Conservation (phyloP, 75 land plant genomes). For the Picea glauca region DNA sequence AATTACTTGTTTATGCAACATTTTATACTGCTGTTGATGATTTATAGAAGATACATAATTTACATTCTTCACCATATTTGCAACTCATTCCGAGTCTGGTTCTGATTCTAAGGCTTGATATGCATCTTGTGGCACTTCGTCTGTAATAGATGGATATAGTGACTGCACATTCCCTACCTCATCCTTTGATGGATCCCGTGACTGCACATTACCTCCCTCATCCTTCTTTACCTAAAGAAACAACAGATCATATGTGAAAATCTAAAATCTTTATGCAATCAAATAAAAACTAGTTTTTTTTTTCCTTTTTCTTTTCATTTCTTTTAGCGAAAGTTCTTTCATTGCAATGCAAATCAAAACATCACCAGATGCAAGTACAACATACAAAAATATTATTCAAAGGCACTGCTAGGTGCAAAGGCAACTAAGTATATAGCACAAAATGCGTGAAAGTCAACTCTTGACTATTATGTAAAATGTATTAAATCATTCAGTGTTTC, state of each 20-base stretch:
- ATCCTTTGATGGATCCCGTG: background rate
- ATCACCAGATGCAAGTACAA: background rate
- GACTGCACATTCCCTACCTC: background rate
- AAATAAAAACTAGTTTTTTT: background rate
- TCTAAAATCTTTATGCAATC: background rate
- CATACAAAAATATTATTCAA: background rate
- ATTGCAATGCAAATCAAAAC: background rate
- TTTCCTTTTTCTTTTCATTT: background rate
- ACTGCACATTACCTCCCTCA: background rate
- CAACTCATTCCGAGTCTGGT: background rate
- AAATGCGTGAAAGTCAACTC: too few species aligned
- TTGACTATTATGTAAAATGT: too few species aligned
- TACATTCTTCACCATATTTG: background rate
- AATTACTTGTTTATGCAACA: background rate
- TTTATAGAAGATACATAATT: background rate
- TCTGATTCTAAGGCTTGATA: conserved; percentile 6
- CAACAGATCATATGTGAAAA: background rate
- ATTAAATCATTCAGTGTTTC: too few species aligned
- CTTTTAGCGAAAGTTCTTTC: background rate
- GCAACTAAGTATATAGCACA: too few species aligned
- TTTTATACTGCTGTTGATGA: too few species aligned
- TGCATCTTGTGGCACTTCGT: conserved; percentile 4
- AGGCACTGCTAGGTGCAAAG: too few species aligned
- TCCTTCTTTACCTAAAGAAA: background rate
- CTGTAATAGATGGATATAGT: background rate